Conservation (phyloP, 768 basidiomycete species). For the Pulveroboletus ravenelii region DNA sequence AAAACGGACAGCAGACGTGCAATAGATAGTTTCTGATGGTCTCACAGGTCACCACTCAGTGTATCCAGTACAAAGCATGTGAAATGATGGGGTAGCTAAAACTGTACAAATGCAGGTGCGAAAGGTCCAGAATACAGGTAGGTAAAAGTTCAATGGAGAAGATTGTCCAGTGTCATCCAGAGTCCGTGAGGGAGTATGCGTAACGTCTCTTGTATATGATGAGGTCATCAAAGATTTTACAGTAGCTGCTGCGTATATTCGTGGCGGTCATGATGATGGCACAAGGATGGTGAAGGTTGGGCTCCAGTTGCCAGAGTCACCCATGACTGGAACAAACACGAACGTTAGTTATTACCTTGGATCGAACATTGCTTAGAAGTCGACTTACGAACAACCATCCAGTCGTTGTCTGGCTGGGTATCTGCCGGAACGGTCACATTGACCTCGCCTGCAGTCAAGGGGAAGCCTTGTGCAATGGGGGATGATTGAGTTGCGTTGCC, state of each 20-base stretch:
- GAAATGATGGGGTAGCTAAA: constrained; percentile 2
- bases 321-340: constrained; percentile 37
- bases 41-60: too few relatives aligned
- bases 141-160: background rate
- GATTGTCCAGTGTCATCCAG: constrained; percentile 10
- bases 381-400: constrained; percentile 43
- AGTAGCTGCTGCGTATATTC: background rate
- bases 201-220: constrained; percentile 7
- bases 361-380: background rate
- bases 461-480: constrained; percentile 38
- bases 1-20: too few relatives aligned
- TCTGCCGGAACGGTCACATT: constrained; percentile 38
- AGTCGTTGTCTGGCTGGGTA: constrained; percentile 35
- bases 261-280: constrained; percentile 15
- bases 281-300: constrained; percentile 39
- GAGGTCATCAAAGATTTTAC: constrained; percentile 10
- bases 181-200: constrained; percentile 9
- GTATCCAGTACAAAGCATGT: constrained; percentile 9
- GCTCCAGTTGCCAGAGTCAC: constrained; percentile 51
- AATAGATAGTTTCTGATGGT: too few relatives aligned
- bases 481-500: constrained; percentile 24
- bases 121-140: too few relatives aligned
- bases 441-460: constrained; percentile 32
- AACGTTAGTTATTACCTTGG: background rate
- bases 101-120: background rate